Evolutionary conservation across 441 rosid species (phyloP).

Genomic region (Euphorbia celastroides): DNA sequence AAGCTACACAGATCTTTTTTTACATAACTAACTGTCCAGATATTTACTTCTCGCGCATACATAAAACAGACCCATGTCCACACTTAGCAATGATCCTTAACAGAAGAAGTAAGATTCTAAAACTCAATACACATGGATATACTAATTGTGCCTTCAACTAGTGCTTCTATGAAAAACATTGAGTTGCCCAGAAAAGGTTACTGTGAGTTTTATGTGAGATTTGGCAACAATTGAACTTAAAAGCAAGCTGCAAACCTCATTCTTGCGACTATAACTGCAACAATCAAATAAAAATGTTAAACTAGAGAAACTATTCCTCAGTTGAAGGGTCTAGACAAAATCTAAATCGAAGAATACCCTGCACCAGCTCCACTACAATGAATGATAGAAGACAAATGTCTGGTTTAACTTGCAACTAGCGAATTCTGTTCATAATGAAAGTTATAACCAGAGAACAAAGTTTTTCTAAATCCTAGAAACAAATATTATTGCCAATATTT

Average conservation of each 20-base stretch:
- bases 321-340: not conserved
- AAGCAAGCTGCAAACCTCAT: not conserved
- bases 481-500: not conserved
- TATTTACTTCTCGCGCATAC: not conserved
- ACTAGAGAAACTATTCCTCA: not conserved
- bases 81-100: not conserved
- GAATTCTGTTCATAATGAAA: not conserved
- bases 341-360: not conserved
- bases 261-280: conserved; percentile 1
- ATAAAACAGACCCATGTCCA: not conserved
- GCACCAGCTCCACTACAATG: not conserved
- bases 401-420: conserved; percentile 8
- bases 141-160: not conserved
- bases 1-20: not conserved
- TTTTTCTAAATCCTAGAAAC: not conserved
- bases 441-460: not conserved
- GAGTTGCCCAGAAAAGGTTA: not conserved
- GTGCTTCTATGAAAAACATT: not conserved
- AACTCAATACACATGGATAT: not conserved
- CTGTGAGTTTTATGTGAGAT: not conserved
- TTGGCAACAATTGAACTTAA: conserved; percentile 4
- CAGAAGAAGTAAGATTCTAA: not conserved
- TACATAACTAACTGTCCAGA: not conserved
- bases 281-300: not conserved
- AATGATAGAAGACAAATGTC: not conserved